Evolutionary conservation across 139 green algal species (phyloP).

Genomic region (Gonium pectorale): DNA sequence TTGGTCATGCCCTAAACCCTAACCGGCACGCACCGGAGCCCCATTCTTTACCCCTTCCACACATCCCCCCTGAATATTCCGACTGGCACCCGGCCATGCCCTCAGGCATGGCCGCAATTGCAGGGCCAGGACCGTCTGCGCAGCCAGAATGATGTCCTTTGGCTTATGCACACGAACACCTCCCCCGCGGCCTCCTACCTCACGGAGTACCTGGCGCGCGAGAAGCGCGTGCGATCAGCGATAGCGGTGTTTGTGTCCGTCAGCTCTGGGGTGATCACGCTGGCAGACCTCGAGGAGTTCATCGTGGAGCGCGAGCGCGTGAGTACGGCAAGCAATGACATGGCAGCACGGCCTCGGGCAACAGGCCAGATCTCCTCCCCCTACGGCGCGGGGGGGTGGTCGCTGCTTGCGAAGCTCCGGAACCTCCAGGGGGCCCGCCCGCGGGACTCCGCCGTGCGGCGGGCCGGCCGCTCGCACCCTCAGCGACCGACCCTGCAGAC

Average conservation of each 20-base stretch:
- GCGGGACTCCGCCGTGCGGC: too few relatives aligned
- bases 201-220: background rate
- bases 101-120: background rate
- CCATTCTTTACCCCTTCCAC: too few relatives aligned
- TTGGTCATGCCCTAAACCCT: too few relatives aligned
- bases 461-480: too few relatives aligned
- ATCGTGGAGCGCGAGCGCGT: background rate
- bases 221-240: background rate
- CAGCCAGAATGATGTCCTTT: background rate
- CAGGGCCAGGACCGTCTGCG: background rate
- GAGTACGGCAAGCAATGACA: background rate
- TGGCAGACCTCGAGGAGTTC: slow-evolving; percentile 13
- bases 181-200: background rate
- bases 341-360: background rate
- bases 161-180: background rate
- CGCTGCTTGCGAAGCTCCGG: too few relatives aligned
- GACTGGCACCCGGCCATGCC: too few relatives aligned
- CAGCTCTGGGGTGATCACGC: background rate
- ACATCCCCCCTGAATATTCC: too few relatives aligned
- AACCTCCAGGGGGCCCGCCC: too few relatives aligned
- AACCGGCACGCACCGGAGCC: too few relatives aligned
- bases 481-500: too few relatives aligned
- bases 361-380: background rate
- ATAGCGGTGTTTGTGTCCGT: background rate
- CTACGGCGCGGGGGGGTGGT: background rate